Conservation (phyloP, 163 green algal genomes). For the Prototheca wickerhamii region DNA sequence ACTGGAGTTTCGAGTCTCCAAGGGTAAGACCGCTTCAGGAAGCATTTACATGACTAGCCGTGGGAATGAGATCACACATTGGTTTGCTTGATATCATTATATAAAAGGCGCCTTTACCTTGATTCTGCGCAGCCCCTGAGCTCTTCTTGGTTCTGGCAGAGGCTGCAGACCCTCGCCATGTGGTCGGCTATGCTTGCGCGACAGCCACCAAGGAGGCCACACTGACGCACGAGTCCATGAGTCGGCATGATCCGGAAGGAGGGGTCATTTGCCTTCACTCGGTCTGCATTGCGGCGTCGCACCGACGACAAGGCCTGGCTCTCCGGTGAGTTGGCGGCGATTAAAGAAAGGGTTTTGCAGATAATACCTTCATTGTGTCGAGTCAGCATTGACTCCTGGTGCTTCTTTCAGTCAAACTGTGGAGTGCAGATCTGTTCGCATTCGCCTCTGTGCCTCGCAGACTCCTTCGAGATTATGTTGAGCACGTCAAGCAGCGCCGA, state of each 20-base stretch:
- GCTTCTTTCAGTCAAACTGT: too few species aligned
- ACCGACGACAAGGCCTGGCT: conserved; percentile 39
- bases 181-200: conserved; percentile 40
- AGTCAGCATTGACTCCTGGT: too few species aligned
- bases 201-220: conserved; percentile 22
- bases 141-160: conserved; percentile 22
- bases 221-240: conserved; percentile 48
- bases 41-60: too few species aligned
- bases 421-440: too few species aligned
- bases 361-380: too few species aligned
- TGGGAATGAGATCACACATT: too few species aligned
- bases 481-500: conserved; percentile 25
- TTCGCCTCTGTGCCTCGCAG: conserved; percentile 8
- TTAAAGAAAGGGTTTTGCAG: too few species aligned
- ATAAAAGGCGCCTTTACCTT: too few species aligned
- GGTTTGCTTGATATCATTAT: too few species aligned
- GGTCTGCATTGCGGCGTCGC: conserved; percentile 38
- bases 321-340: conserved; percentile 3
- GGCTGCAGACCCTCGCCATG: background rate
- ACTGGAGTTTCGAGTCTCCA: conserved; percentile 5
- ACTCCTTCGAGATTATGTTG: conserved; percentile 46
- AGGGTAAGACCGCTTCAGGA: conserved; percentile 8
- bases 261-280: conserved; percentile 53
- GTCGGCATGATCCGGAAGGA: conserved; percentile 38
- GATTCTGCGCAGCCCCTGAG: background rate